Evolutionary conservation across 495 filamentous ascomycete genomes (phyloP).

Genomic region (Recurvomyces mirabilis): DNA sequence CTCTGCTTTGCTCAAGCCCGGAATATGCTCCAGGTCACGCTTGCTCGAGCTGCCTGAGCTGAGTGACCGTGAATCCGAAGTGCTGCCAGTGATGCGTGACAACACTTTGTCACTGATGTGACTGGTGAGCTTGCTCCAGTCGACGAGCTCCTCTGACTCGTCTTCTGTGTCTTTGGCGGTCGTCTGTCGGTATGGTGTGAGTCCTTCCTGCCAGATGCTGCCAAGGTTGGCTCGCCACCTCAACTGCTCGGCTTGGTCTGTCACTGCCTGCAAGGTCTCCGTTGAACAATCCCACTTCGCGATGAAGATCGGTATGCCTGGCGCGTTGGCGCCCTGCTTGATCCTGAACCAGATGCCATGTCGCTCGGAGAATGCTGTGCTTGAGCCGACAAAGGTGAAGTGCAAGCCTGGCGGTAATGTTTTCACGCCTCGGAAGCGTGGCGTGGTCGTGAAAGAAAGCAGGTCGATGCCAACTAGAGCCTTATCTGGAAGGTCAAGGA

Average conservation of each 20-base stretch:
- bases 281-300: conserved; percentile 44
- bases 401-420: conserved; percentile 49
- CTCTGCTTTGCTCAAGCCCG: conserved; percentile 26
- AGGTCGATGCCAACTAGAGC: conserved; percentile 33
- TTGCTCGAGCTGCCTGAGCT: conserved; percentile 37
- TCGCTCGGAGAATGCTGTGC: conserved; percentile 40
- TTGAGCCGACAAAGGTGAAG: conserved; percentile 43
- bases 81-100: conserved; percentile 36
- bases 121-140: conserved; percentile 39
- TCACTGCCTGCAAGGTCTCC: conserved; percentile 29
- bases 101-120: conserved; percentile 39
- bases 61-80: conserved; percentile 40
- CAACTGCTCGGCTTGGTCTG: conserved; percentile 24
- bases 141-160: conserved; percentile 23
- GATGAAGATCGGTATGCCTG: conserved; percentile 32
- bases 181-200: conserved; percentile 35
- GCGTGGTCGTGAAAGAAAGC: conserved; percentile 34
- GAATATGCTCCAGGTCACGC: conserved; percentile 35
- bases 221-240: conserved; percentile 36
- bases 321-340: conserved; percentile 18
- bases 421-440: conserved; percentile 48
- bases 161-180: conserved; percentile 12
- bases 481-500: conserved; percentile 28
- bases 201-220: conserved; percentile 31
- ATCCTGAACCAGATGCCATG: conserved; percentile 51